Conservation (phyloP, 805 yeast species). For the Myxozyma sirexii region DNA sequence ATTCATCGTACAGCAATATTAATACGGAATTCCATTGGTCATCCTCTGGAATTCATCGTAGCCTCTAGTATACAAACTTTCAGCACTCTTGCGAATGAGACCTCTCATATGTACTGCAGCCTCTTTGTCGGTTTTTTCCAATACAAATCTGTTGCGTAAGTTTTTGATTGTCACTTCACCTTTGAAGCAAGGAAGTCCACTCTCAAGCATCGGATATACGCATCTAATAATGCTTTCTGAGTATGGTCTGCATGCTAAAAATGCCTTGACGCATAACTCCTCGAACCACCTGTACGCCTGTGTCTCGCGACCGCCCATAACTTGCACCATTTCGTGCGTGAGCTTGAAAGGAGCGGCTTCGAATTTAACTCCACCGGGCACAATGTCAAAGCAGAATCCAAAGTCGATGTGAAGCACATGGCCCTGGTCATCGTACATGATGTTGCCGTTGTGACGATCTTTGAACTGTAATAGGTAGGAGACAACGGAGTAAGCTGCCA, state of each 20-base stretch:
- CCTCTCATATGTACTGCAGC: conserved; percentile 78
- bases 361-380: conserved; percentile 97
- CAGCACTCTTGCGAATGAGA: conserved; percentile 77
- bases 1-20: not conserved
- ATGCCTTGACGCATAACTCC: conserved; percentile 91
- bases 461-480: conserved; percentile 90
- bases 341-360: conserved; percentile 98
- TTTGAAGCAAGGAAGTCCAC: conserved; percentile 53
- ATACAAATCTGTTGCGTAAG: conserved; percentile 75
- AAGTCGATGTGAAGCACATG: conserved; percentile 95
- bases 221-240: conserved; percentile 82
- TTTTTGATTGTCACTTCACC: conserved; percentile 70
- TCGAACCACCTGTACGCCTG: conserved; percentile 93
- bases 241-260: conserved; percentile 82
- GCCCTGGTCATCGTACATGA: conserved; percentile 94
- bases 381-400: conserved; percentile 98
- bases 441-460: conserved; percentile 96
- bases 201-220: conserved; percentile 89
- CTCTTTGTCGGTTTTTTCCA: conserved; percentile 77
- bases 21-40: conserved; percentile 88
- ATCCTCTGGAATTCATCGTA: conserved; percentile 96
- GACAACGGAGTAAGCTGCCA: conserved; percentile 90
- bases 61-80: conserved; percentile 87
- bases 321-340: conserved; percentile 93
- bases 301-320: conserved; percentile 90